Evolutionary conservation across 176 grass and related monocot species (phyloP).

Genomic region (Elaeis guineensis): DNA sequence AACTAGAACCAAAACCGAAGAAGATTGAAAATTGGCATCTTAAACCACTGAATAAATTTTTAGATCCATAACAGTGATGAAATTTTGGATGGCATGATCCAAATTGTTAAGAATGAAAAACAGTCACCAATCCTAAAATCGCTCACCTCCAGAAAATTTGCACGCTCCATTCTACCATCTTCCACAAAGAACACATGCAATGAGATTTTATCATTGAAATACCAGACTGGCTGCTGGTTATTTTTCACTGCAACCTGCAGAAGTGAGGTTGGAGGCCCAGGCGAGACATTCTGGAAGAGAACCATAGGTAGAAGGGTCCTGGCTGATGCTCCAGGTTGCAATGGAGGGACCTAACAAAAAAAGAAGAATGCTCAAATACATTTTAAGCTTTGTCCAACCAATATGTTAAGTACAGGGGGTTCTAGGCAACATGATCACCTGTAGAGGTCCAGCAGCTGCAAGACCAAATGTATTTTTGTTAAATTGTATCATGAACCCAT

Average conservation of each 20-base stretch:
- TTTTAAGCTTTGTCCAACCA: too few relatives aligned
- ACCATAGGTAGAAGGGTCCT: constrained; percentile 85
- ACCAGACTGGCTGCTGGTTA: constrained; percentile 98
- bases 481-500: constrained; percentile 99
- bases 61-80: too few relatives aligned
- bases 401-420: too few relatives aligned
- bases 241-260: constrained; percentile 97
- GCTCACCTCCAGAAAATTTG: constrained; percentile 79
- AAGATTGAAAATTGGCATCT: too few relatives aligned
- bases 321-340: constrained; percentile 75
- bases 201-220: constrained; percentile 77
- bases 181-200: constrained; percentile 79
- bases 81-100: too few relatives aligned
- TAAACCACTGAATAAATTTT: too few relatives aligned
- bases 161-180: constrained; percentile 95
- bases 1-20: too few relatives aligned
- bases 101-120: too few relatives aligned
- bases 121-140: too few relatives aligned
- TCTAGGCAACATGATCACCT: constrained; percentile 34
- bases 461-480: constrained; percentile 98
- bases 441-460: constrained; percentile 75
- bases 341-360: constrained; percentile 47
- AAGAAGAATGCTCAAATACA: too few relatives aligned
- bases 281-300: constrained; percentile 67
- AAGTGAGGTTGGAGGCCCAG: constrained; percentile 57